These are phyloP conservation scores for Phaeoacremonium minimum DNA, from an alignment of 2,329 filamentous ascomycete genomes.

Conservation along the genomic window DNA sequence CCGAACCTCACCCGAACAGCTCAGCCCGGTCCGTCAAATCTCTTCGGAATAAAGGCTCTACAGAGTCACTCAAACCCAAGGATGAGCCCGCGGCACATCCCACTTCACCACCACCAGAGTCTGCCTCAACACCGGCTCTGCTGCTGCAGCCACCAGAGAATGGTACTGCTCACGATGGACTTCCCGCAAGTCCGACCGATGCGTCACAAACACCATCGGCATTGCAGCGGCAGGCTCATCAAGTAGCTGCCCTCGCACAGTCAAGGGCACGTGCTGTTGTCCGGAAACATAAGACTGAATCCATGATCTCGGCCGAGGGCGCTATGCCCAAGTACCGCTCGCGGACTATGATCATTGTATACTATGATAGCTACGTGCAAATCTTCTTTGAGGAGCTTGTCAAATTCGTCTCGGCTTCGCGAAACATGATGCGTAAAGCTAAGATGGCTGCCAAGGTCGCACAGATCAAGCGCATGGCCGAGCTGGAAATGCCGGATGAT, in stretches of 20 bases:
- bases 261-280: constrained; percentile 40
- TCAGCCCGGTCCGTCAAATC: constrained; percentile 17
- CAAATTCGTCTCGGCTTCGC: constrained; percentile 71
- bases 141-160: background rate
- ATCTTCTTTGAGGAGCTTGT: constrained; percentile 78
- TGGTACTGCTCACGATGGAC: background rate
- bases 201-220: constrained; percentile 28
- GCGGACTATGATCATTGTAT: constrained; percentile 77
- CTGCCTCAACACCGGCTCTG: background rate
- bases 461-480: constrained; percentile 56
- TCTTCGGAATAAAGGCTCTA: constrained; percentile 17
- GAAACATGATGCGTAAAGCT: constrained; percentile 82
- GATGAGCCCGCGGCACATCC: constrained; percentile 13
- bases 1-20: constrained; percentile 18
- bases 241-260: constrained; percentile 40
- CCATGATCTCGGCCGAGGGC: constrained; percentile 44
- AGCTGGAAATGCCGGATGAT: constrained; percentile 51
- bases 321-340: constrained; percentile 57
- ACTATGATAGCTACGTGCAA: constrained; percentile 86
- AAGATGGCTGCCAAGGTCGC: constrained; percentile 78
- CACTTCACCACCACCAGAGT: background rate
- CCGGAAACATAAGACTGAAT: constrained; percentile 47
- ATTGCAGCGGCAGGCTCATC: constrained; percentile 33
- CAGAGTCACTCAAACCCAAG: constrained; percentile 17
- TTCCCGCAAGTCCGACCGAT: constrained; percentile 19